phyloP scores from a whole-genome alignment of 768 basidiomycete species.

The Pisolithus tinctorius region DNA sequence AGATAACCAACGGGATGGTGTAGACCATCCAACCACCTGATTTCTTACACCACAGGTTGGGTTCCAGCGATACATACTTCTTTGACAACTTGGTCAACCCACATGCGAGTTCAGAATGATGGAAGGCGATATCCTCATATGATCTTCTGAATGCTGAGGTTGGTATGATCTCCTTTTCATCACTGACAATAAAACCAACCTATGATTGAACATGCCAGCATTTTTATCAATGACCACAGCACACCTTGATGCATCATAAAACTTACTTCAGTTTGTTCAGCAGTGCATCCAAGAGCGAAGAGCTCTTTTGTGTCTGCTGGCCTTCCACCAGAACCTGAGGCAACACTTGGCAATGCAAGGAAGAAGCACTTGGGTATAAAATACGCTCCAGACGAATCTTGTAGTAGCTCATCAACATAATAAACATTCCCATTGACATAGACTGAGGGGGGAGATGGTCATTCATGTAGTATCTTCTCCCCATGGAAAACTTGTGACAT shows the following conservation, averaged over 20 bases:
- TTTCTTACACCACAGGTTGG: background rate
- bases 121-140: background rate
- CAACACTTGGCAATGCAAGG: background rate
- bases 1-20: background rate
- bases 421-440: slow-evolving; percentile 1
- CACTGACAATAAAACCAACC: too few relatives aligned
- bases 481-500: background rate
- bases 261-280: too few relatives aligned
- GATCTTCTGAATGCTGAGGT: background rate
- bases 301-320: too few relatives aligned
- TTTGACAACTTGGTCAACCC: background rate
- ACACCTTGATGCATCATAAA: too few relatives aligned
- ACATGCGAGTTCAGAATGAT: background rate
- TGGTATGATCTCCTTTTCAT: too few relatives aligned
- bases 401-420: slow-evolving; percentile 14
- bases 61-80: background rate
- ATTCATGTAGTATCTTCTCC: background rate
- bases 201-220: too few relatives aligned
- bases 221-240: too few relatives aligned
- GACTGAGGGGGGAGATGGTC: background rate
- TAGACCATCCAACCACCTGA: background rate
- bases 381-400: background rate
- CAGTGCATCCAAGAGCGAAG: too few relatives aligned
- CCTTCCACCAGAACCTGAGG: too few relatives aligned
- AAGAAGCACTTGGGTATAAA: slow-evolving; percentile 8